These are phyloP conservation scores for Strobilomyces confusus DNA, from an alignment of 768 basidiomycete genomes.

Conservation along the genomic window DNA sequence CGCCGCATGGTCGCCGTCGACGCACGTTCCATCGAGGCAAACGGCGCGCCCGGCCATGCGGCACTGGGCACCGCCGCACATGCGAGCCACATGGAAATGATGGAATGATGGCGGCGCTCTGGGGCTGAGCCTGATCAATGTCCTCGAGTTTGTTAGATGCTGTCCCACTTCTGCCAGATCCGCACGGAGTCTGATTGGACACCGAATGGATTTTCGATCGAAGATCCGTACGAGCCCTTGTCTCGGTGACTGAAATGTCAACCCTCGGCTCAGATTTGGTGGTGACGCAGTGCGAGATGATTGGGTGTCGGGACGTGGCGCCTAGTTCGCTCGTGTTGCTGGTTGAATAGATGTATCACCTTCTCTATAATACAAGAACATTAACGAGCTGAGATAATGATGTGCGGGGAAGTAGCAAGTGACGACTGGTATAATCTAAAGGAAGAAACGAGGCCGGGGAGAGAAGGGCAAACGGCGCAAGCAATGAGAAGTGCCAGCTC, in stretches of 20 bases:
- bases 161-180: too few relatives aligned
- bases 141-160: too few relatives aligned
- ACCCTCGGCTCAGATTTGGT: background rate
- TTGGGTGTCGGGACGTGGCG: background rate
- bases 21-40: background rate
- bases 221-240: too few relatives aligned
- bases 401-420: conserved; percentile 28
- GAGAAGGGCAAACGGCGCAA: conserved; percentile 6
- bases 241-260: background rate
- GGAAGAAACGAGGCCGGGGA: conserved; percentile 6
- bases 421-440: conserved; percentile 25
- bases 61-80: background rate
- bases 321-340: background rate
- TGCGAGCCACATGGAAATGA: background rate
- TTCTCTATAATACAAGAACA: conserved; percentile 31
- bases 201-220: too few relatives aligned
- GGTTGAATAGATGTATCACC: conserved; percentile 10
- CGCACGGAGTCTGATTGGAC: too few relatives aligned
- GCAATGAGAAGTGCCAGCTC: conserved; percentile 23
- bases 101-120: background rate
- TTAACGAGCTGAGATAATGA: conserved; percentile 28
- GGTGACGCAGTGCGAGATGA: background rate
- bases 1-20: background rate
- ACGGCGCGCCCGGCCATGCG: too few relatives aligned
- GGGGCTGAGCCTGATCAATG: too few relatives aligned